Evolutionary conservation across 768 basidiomycete genomes (phyloP).

Genomic region (Collybia mongolica): DNA sequence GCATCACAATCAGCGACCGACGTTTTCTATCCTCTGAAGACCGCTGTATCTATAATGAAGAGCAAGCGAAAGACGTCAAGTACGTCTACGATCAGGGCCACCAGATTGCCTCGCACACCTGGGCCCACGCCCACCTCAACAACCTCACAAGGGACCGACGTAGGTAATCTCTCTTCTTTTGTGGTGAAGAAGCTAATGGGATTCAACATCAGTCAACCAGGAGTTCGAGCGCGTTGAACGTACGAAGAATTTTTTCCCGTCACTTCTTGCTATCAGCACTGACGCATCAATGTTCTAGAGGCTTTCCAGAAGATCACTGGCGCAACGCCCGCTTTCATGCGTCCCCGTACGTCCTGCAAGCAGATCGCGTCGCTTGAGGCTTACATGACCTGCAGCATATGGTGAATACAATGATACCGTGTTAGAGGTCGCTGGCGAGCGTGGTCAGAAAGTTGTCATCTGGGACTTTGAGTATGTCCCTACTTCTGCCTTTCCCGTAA

Average conservation of each 20-base stretch:
- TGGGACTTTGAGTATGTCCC: slow-evolving; percentile 25
- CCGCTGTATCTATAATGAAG: slow-evolving; percentile 36
- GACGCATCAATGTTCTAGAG: slow-evolving; percentile 18
- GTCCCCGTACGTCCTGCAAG: slow-evolving; percentile 30
- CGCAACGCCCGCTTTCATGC: slow-evolving; percentile 36
- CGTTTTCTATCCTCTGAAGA: slow-evolving; percentile 10
- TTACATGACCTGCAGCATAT: slow-evolving; percentile 24
- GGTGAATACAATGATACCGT: slow-evolving; percentile 40
- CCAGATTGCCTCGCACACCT: slow-evolving; percentile 48
- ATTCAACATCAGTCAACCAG: background rate
- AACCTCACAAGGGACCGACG: slow-evolving; percentile 29
- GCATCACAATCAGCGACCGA: background rate
- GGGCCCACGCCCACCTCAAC: slow-evolving; percentile 39
- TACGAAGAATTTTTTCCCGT: background rate
- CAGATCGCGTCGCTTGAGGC: background rate
- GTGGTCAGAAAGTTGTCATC: slow-evolving; percentile 17
- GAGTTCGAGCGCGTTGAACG: background rate
- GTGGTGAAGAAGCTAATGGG: background rate
- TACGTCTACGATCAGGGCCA: slow-evolving; percentile 41
- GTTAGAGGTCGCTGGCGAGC: slow-evolving; percentile 20
- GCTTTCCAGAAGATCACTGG: slow-evolving; percentile 36
- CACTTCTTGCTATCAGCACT: too few relatives aligned
- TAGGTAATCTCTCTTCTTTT: slow-evolving; percentile 9
- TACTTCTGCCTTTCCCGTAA: background rate
- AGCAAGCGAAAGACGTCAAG: slow-evolving; percentile 23